Evolutionary conservation across 2,329 filamentous ascomycete genomes (phyloP).

Genomic region (Fusarium torreyae): DNA sequence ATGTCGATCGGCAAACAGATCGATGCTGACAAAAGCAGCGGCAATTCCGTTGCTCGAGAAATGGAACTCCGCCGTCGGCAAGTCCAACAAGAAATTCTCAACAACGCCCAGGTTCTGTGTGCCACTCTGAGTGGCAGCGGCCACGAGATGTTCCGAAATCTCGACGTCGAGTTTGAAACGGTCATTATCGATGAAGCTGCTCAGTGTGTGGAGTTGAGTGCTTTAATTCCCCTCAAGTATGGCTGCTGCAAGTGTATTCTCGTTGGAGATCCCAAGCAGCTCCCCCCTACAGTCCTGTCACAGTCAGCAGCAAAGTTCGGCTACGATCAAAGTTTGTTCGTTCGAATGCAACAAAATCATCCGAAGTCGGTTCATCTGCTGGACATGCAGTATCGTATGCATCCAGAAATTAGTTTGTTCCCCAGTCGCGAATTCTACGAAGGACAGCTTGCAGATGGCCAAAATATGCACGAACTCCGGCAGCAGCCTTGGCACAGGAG

Average conservation of each 20-base stretch:
- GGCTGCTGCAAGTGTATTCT: slow-evolving; percentile 97
- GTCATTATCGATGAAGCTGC: slow-evolving; percentile 98
- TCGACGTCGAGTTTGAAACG: slow-evolving; percentile 97
- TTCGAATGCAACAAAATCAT: slow-evolving; percentile 96
- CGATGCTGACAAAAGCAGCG: slow-evolving; percentile 88
- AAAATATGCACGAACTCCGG: slow-evolving; percentile 83
- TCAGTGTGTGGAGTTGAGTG: slow-evolving; percentile 97
- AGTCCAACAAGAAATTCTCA: slow-evolving; percentile 91
- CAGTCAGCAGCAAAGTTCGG: slow-evolving; percentile 92
- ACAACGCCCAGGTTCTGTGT: slow-evolving; percentile 92
- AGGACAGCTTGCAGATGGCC: slow-evolving; percentile 85
- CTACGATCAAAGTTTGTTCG: slow-evolving; percentile 98
- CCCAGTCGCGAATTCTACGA: slow-evolving; percentile 96
- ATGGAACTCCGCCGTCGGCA: slow-evolving; percentile 87
- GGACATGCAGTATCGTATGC: slow-evolving; percentile 99
- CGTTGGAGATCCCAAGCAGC: slow-evolving; percentile 96
- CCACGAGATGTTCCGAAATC: slow-evolving; percentile 95
- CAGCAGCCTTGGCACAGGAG: slow-evolving; percentile 88
- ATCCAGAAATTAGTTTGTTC: slow-evolving; percentile 94
- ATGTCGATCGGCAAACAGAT: slow-evolving; percentile 82
- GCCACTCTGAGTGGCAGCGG: slow-evolving; percentile 95
- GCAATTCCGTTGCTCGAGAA: slow-evolving; percentile 85
- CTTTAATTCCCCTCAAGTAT: slow-evolving; percentile 96
- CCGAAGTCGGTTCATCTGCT: slow-evolving; percentile 91
- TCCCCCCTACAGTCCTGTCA: slow-evolving; percentile 95